Conservation (phyloP, 441 rosid genomes). For the Rhodomyrtus psidioides region DNA sequence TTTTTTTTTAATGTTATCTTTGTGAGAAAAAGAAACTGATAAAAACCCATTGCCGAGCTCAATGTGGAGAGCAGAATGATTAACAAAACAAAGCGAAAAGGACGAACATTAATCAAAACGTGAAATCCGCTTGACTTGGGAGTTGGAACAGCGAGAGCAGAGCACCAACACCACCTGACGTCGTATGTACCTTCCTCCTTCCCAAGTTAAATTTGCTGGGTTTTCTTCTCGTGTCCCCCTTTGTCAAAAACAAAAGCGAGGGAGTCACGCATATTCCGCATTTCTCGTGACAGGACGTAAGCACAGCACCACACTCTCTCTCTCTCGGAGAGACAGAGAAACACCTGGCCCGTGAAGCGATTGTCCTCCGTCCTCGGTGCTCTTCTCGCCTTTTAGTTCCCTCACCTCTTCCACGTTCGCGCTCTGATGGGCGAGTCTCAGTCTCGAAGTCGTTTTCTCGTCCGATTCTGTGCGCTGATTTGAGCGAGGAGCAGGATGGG, state of each 20-base stretch:
- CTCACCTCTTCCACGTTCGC: not conserved
- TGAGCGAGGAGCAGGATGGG: not conserved
- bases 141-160: not conserved
- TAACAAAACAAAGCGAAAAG: not conserved
- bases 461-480: not conserved
- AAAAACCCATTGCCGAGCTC: not conserved
- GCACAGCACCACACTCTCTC: not conserved
- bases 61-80: not conserved
- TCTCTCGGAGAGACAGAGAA: not conserved
- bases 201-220: not conserved
- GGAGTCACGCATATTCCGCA: constrained; percentile 22
- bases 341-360: constrained; percentile 22
- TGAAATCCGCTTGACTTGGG: not conserved
- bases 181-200: not conserved
- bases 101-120: not conserved
- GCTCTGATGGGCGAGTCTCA: not conserved
- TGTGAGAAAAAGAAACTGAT: not conserved
- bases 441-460: not conserved
- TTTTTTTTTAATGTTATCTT: not conserved
- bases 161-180: not conserved
- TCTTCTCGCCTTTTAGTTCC: not conserved
- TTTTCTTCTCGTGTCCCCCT: not conserved
- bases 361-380: not conserved
- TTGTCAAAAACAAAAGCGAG: not conserved
- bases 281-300: constrained; percentile 42